A percentile compares a stretch with the other conserved stretches of the same genome.
Conservation (phyloP, 257 asterid species). For the Nicotiana obtusifolia region DNA sequence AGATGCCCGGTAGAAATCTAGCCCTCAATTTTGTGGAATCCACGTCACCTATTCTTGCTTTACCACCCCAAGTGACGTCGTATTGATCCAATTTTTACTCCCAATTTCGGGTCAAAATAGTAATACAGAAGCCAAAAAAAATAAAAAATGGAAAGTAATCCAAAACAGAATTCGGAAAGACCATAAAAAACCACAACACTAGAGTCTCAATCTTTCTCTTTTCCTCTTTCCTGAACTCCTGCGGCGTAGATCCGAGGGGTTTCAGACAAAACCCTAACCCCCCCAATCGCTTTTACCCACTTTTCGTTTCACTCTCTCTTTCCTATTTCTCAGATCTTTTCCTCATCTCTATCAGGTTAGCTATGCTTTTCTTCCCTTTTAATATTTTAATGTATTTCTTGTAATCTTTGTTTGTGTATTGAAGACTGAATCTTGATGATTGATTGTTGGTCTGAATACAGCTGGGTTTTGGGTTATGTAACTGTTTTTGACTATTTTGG, state of each 20-base stretch:
- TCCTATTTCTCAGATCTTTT: constrained; percentile 20
- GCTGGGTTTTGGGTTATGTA: constrained; percentile 6
- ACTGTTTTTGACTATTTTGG: neutral
- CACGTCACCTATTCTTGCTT: neutral
- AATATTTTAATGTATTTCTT: too few relatives aligned
- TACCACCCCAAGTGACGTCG: too few relatives aligned
- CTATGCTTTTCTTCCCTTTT: neutral
- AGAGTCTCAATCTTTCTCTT: neutral
- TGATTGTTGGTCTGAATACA: neutral
- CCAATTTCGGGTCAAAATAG: constrained; percentile 9
- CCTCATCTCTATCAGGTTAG: constrained; percentile 15
- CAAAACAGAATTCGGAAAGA: neutral
- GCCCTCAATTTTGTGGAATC: neutral
- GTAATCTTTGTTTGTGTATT: neutral
- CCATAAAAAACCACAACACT: neutral
- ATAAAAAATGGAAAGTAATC: neutral
- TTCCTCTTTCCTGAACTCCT: constrained; percentile 26
- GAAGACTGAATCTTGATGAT: neutral
- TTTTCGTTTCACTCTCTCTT: neutral
- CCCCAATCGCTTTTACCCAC: neutral
- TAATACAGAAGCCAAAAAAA: constrained; percentile 8
- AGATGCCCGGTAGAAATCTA: neutral
- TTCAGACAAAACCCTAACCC: constrained; percentile 24
- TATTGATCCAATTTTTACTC: too few relatives aligned
- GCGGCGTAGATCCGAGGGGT: constrained; percentile 54